A percentile compares a stretch with the other conserved stretches of the same genome.
These are phyloP conservation scores for Exophiala sp. DNA, from an alignment of 2,329 filamentous ascomycete species.

Conservation along the genomic window DNA sequence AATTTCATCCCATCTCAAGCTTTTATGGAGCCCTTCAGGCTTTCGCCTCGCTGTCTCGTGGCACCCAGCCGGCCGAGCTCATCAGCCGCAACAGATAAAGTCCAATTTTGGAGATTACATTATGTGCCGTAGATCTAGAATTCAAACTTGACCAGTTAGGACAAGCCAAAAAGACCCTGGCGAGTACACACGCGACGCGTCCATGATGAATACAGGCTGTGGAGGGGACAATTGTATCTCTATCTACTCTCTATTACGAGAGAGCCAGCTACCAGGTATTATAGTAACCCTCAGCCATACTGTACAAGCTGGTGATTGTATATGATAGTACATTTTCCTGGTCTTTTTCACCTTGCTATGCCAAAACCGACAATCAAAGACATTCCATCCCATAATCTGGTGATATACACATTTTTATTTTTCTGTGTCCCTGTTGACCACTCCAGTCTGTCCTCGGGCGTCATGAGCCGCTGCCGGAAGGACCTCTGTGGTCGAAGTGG, in stretches of 20 bases:
- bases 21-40: too few species aligned
- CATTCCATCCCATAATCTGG: neutral
- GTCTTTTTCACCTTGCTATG: neutral
- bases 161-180: too few species aligned
- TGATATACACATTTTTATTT: slow-evolving; percentile 1
- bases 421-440: neutral
- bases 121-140: too few species aligned
- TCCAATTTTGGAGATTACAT: too few species aligned
- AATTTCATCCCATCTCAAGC: too few species aligned
- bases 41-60: too few species aligned
- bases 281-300: neutral
- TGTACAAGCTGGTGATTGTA: slow-evolving; percentile 2
- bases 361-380: neutral
- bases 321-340: slow-evolving; percentile 5
- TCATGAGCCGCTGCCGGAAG: slow-evolving; percentile 15
- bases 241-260: too few species aligned
- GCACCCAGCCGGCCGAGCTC: too few species aligned
- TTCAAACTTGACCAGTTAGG: too few species aligned
- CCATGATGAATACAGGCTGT: neutral
- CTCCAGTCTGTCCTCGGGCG: neutral
- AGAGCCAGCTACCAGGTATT: neutral
- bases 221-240: too few species aligned
- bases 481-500: neutral
- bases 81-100: too few species aligned
- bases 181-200: neutral